These are phyloP conservation scores for Yamadazyma songkhlaensis DNA, from an alignment of 1,139 yeast genomes.

Conservation along the genomic window DNA sequence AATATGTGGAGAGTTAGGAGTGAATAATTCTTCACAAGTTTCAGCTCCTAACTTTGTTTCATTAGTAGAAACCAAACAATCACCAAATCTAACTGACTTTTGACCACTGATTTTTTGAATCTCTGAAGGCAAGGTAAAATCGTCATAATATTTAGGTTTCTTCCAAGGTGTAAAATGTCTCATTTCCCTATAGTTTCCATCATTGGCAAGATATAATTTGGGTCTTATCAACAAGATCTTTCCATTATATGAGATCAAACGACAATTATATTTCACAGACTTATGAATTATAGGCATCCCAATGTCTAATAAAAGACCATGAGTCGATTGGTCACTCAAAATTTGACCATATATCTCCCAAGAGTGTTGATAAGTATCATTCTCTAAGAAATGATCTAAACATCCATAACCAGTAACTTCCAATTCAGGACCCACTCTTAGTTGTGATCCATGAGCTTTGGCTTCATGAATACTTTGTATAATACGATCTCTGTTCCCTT, in stretches of 20 bases:
- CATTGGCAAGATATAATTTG: conserved; percentile 88
- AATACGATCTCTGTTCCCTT: conserved; percentile 92
- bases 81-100: conserved; percentile 74
- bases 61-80: conserved; percentile 76
- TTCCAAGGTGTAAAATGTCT: conserved; percentile 95
- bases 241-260: conserved; percentile 78
- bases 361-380: conserved; percentile 82
- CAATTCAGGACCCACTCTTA: conserved; percentile 95
- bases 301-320: conserved; percentile 78
- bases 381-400: conserved; percentile 90
- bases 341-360: conserved; percentile 94
- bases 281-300: conserved; percentile 94
- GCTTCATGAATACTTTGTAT: conserved; percentile 76
- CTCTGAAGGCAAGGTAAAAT: conserved; percentile 64
- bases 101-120: conserved; percentile 67
- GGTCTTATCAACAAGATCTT: conserved; percentile 85
- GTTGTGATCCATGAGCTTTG: conserved; percentile 67
- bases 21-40: conserved; percentile 95
- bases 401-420: conserved; percentile 96
- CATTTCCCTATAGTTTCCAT: conserved; percentile 98
- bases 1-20: conserved; percentile 95
- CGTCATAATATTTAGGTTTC: conserved; percentile 71
- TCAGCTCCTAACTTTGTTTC: conserved; percentile 93
- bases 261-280: conserved; percentile 85
- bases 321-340: conserved; percentile 59